Evolutionary conservation across 768 basidiomycete species (phyloP).

Genomic region (Butyriboletus loyo): DNA sequence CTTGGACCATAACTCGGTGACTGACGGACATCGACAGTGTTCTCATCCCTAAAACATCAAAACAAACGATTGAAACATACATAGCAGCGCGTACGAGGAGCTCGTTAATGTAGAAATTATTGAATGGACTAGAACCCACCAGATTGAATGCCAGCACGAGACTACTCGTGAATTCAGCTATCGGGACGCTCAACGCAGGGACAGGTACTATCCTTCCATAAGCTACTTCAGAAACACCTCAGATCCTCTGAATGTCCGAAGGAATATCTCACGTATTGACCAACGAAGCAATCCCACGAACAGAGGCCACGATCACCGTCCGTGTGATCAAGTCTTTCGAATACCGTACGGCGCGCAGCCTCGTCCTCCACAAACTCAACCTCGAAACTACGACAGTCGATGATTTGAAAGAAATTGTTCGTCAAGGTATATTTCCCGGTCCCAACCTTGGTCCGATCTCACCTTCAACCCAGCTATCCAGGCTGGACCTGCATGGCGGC

Average conservation of each 20-base stretch:
- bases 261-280: constrained; percentile 48
- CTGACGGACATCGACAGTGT: background rate
- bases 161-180: background rate
- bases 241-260: constrained; percentile 25
- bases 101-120: too few relatives aligned
- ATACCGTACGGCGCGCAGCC: constrained; percentile 83
- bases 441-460: constrained; percentile 1
- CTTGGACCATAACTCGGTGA: background rate
- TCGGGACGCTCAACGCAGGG: background rate
- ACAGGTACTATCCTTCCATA: background rate
- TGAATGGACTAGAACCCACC: background rate
- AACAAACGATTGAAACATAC: background rate
- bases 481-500: constrained; percentile 81
- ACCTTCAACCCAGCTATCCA: constrained; percentile 53
- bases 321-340: constrained; percentile 95
- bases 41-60: background rate
- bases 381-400: constrained; percentile 77
- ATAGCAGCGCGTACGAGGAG: background rate
- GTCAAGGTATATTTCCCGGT: constrained; percentile 49
- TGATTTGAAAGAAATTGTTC: constrained; percentile 68
- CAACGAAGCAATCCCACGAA: constrained; percentile 63
- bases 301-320: constrained; percentile 82
- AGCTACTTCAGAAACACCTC: background rate
- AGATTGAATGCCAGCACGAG: background rate
- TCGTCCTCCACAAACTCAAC: constrained; percentile 81